These are phyloP conservation scores for Poterioochromonas sp. DNA, from an alignment of 352 stramenopile genomes.

Conservation along the genomic window DNA sequence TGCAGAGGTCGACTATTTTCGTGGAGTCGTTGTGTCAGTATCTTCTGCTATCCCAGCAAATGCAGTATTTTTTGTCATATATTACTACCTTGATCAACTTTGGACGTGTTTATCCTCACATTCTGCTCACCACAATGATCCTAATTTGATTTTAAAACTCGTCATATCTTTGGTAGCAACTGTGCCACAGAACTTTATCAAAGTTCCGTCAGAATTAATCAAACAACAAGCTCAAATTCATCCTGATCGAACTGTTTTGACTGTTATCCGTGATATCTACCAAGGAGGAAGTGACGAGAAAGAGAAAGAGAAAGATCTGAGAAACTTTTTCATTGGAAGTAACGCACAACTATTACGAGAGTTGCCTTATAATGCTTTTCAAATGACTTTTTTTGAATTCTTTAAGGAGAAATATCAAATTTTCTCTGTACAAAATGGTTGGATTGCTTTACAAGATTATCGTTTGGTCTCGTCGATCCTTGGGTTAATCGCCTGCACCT, in stretches of 20 bases:
- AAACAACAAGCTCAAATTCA: constrained; percentile 37
- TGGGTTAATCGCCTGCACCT: constrained; percentile 32
- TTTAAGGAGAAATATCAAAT: constrained; percentile 36
- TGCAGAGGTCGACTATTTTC: constrained; percentile 26
- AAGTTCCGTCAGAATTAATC: constrained; percentile 44
- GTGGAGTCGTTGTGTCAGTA: constrained; percentile 23
- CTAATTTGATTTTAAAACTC: constrained; percentile 38
- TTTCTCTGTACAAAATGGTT: background rate
- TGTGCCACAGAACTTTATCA: constrained; percentile 45
- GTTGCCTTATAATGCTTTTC: constrained; percentile 48
- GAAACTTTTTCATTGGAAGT: constrained; percentile 43
- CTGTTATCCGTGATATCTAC: background rate
- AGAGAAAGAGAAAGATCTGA: constrained; percentile 34
- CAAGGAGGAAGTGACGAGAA: too few species aligned
- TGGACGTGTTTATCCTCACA: constrained; percentile 25
- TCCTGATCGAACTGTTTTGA: background rate
- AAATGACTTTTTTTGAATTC: constrained; percentile 43
- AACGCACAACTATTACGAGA: constrained; percentile 42
- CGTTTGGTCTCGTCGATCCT: constrained; percentile 26
- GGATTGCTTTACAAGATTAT: background rate
- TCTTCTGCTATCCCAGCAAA: constrained; percentile 43
- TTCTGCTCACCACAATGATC: too few species aligned
- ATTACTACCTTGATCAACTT: constrained; percentile 39
- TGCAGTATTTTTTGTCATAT: constrained; percentile 45
- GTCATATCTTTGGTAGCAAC: constrained; percentile 42